Evolutionary conservation across 2,329 filamentous ascomycete genomes (phyloP).

Genomic region (Aaosphaeria arxii): DNA sequence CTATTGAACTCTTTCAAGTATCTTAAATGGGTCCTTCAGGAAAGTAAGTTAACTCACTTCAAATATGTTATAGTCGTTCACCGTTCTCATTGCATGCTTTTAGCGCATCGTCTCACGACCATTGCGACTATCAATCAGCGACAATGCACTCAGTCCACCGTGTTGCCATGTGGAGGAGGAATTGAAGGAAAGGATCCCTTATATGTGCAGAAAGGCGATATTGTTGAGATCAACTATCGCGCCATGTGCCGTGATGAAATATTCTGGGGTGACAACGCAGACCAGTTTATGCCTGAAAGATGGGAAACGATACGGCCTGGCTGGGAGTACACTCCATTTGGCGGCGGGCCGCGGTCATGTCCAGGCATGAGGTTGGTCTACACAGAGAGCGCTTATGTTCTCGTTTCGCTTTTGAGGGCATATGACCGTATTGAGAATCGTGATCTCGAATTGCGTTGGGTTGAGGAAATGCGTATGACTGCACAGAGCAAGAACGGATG

Average conservation of each 20-base stretch:
- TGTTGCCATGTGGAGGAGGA: constrained; percentile 5
- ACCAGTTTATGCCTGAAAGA: constrained; percentile 41
- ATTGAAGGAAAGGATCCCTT: background rate
- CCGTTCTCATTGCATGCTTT: no score
- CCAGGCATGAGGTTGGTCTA: constrained; percentile 6
- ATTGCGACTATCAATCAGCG: background rate
- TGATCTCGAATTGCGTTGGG: constrained; percentile 3
- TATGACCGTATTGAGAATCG: constrained; percentile 4
- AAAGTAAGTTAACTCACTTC: constrained; percentile 3
- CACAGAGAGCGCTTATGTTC: constrained; percentile 4
- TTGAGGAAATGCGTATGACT: constrained; percentile 4
- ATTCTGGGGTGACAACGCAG: constrained; percentile 31
- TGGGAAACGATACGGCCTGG: constrained; percentile 7
- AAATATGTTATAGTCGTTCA: background rate
- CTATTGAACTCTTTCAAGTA: constrained; percentile 13
- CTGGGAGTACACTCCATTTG: constrained; percentile 9
- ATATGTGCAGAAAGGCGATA: constrained; percentile 3
- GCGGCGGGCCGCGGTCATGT: constrained; percentile 6
- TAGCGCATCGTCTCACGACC: background rate
- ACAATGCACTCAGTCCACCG: background rate
- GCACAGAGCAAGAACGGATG: constrained; percentile 1
- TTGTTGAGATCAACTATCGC: constrained; percentile 3
- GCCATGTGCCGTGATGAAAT: constrained; percentile 1
- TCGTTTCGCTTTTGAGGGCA: constrained; percentile 4
- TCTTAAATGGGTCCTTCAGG: constrained; percentile 9